These are phyloP conservation scores for Trichoderma citrinoviride DNA, from an alignment of 2,329 filamentous ascomycete species.

Conservation along the genomic window DNA sequence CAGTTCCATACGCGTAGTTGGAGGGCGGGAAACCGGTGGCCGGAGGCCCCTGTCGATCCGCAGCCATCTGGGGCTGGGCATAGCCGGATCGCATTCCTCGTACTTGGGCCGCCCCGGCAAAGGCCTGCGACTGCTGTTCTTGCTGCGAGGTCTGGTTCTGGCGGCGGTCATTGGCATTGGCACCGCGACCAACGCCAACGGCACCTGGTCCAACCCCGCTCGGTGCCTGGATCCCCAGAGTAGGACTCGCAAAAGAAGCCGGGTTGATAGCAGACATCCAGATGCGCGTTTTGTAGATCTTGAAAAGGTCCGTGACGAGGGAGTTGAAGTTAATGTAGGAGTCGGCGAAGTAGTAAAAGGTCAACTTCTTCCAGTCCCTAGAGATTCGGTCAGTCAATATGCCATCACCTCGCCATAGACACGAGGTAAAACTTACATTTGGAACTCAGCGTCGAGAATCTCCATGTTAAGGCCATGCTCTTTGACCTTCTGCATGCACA, in stretches of 20 bases:
- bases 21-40: conserved; percentile 36
- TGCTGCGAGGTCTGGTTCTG: conserved; percentile 44
- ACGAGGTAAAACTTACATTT: conserved; percentile 67
- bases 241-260: conserved; percentile 83
- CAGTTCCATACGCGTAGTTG: conserved; percentile 38
- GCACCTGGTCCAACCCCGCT: conserved; percentile 65
- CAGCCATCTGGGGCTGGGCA: conserved; percentile 39
- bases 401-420: background rate
- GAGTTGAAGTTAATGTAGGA: conserved; percentile 99
- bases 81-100: conserved; percentile 46
- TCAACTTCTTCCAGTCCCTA: conserved; percentile 98
- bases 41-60: conserved; percentile 43
- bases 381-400: background rate
- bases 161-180: conserved; percentile 45
- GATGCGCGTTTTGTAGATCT: conserved; percentile 98
- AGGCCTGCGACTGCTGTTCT: conserved; percentile 36
- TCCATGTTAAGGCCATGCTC: conserved; percentile 97
- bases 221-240: conserved; percentile 67
- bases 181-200: conserved; percentile 55
- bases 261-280: conserved; percentile 99
- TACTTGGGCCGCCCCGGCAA: conserved; percentile 37
- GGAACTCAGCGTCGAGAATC: conserved; percentile 96
- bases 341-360: conserved; percentile 98
- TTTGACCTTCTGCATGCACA: conserved; percentile 94
- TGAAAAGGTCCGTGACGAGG: conserved; percentile 94